A percentile compares a stretch with the other conserved stretches of the same genome.
Evolutionary conservation across 2,329 filamentous ascomycete species (phyloP).

Genomic region (Penicillium sp.): DNA sequence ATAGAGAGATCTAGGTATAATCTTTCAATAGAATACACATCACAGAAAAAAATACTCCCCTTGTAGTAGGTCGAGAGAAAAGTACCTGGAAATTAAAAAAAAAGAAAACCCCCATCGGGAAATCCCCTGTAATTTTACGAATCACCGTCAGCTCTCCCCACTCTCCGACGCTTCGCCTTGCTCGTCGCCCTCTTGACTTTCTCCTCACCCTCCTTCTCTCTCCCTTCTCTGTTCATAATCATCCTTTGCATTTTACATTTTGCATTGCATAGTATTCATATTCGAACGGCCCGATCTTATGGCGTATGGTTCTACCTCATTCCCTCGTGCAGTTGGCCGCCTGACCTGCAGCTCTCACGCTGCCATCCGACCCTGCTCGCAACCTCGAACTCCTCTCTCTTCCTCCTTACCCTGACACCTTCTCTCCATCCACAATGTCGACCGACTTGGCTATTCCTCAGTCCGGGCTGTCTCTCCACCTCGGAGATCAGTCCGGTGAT

Average conservation of each 20-base stretch:
- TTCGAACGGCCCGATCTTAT: slow-evolving; percentile 28
- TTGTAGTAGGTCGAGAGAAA: too few species aligned
- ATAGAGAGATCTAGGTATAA: too few species aligned
- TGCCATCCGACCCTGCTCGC: slow-evolving; percentile 34
- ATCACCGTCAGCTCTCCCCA: slow-evolving; percentile 26
- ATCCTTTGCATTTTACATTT: background rate
- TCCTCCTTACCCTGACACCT: slow-evolving; percentile 9
- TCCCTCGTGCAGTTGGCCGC: slow-evolving; percentile 37
- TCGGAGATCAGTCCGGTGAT: slow-evolving; percentile 33
- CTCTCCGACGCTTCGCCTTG: slow-evolving; percentile 26
- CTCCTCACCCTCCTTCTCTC: slow-evolving; percentile 15
- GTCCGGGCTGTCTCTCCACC: slow-evolving; percentile 42
- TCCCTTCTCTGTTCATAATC: slow-evolving; percentile 6
- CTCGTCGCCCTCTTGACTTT: slow-evolving; percentile 15
- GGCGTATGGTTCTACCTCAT: slow-evolving; percentile 32
- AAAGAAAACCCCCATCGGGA: slow-evolving; percentile 6
- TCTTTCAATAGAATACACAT: too few species aligned
- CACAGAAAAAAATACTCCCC: too few species aligned
- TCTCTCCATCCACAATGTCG: slow-evolving; percentile 30
- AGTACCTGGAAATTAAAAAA: background rate
- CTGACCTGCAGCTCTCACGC: slow-evolving; percentile 41
- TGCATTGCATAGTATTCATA: slow-evolving; percentile 8
- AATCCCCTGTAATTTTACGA: slow-evolving; percentile 23
- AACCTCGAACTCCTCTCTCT: slow-evolving; percentile 15
- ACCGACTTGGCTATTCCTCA: slow-evolving; percentile 37